Conservation (phyloP, 2,329 filamentous ascomycete species). For the Fusarium graminum region DNA sequence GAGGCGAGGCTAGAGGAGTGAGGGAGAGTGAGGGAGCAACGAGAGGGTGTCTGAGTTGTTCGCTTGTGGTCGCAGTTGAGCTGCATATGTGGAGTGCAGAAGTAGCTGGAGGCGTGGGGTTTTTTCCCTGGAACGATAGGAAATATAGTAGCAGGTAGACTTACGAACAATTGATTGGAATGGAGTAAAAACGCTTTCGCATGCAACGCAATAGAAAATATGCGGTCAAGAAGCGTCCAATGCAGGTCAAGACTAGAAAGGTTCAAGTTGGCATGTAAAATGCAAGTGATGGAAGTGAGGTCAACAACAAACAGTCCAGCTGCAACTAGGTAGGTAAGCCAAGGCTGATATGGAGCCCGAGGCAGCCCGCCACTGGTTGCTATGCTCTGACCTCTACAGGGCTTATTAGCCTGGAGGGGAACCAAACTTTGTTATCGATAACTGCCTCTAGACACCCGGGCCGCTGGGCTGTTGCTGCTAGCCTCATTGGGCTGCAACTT, state of each 20-base stretch:
- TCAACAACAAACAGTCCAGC: conserved; percentile 7
- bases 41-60: conserved; percentile 53
- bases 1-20: conserved; percentile 30
- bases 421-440: conserved; percentile 30
- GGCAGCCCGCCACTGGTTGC: conserved; percentile 5
- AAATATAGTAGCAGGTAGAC: conserved; percentile 9
- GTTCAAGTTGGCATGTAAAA: conserved; percentile 21
- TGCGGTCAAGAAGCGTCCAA: conserved; percentile 35
- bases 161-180: conserved; percentile 24
- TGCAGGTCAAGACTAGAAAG: conserved; percentile 14
- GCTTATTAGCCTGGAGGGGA: background rate
- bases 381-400: background rate
- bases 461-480: conserved; percentile 19
- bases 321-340: conserved; percentile 19
- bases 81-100: conserved; percentile 50
- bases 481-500: conserved; percentile 10
- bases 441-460: conserved; percentile 9
- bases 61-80: conserved; percentile 47
- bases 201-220: background rate
- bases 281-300: conserved; percentile 12
- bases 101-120: conserved; percentile 53
- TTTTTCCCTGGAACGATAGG: conserved; percentile 49
- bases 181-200: background rate
- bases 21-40: conserved; percentile 28
- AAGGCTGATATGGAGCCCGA: conserved; percentile 32